A percentile compares a stretch with the other conserved stretches of the same genome.
These are phyloP conservation scores for Eucalyptus cloeziana DNA, from an alignment of 345 rosid species.

Conservation along the genomic window DNA sequence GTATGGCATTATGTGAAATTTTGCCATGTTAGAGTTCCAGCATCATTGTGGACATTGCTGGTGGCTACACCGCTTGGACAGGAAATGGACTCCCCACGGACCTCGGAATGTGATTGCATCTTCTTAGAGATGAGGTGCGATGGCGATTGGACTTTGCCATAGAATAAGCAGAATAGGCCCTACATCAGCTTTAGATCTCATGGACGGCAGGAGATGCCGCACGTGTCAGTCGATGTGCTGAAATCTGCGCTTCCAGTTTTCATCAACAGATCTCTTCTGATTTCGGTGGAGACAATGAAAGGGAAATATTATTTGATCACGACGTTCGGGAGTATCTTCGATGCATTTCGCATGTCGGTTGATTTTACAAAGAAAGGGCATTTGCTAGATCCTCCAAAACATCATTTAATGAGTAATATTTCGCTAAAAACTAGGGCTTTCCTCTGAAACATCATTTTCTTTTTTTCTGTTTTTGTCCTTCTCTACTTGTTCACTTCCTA, in stretches of 20 bases:
- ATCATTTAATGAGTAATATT: not conserved
- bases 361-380: not conserved
- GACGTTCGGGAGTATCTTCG: not conserved
- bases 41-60: constrained; percentile 49
- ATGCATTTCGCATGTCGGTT: not conserved
- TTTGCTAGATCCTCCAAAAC: not conserved
- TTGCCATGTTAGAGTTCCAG: constrained; percentile 40
- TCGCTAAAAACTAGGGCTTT: not conserved
- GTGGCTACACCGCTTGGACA: constrained; percentile 62
- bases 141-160: not conserved
- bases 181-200: not conserved
- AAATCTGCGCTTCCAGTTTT: not conserved
- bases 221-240: not conserved
- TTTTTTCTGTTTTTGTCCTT: not conserved
- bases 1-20: not conserved
- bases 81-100: constrained; percentile 64
- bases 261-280: not conserved
- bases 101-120: not conserved
- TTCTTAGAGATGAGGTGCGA: not conserved
- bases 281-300: not conserved
- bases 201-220: not conserved
- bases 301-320: not conserved
- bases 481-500: not conserved
- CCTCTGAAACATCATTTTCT: not conserved
- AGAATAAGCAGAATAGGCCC: not conserved